Base-by-base conservation (phyloP, 208 protist species). In the Tritrichomonas musculus region DNA sequence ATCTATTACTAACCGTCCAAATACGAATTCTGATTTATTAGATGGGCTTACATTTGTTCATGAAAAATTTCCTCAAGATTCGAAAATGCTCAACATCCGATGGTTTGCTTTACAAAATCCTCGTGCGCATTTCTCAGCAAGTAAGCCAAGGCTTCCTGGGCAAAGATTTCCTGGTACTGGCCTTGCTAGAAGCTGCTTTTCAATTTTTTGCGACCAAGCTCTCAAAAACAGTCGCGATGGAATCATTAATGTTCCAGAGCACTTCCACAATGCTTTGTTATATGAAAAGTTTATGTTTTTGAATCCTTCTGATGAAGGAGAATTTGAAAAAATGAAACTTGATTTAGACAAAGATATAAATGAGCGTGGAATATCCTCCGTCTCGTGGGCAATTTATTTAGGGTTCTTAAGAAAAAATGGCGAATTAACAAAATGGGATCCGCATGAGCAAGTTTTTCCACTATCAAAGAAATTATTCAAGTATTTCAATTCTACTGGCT, bases 91-190 rank as follows among this genome's bases (percentile, higher is more conserved):
- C 53, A 88, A 88, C n/a, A 57, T 88, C 4, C 44, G 47, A 57
- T 88, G 77, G 77, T 49, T 88, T 57, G 44, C 77, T 27, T 47
- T 88, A 39, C 77, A 88, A 88, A 47, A 88, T 57, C 77, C 77
- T 14, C 44, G 3, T 14, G 41, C 77, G 8, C 9, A 88, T n/a
- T 88, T 88, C 44, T 53, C 41, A 14, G 14, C 77, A n/a, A 88
- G 39, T 5, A 44, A 33, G 14, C 77, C 77, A 57, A 25, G 77
- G 14, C 77, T 88, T 11, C 77, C 77, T 8, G 77, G 77, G 9
- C 77, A 88, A 39, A 44, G 47, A 8, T 88, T 36, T 20, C 77
- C 77, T 33, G 77, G 77, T 30, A 57, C 77, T 57, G 77, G 77
- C 1, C 41, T 49, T 88, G 77, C 41, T 3, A 4, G 77, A 9